These are phyloP conservation scores for Phyllosticta capitalensis DNA, from an alignment of 2,329 filamentous ascomycete genomes.

Conservation along the genomic window DNA sequence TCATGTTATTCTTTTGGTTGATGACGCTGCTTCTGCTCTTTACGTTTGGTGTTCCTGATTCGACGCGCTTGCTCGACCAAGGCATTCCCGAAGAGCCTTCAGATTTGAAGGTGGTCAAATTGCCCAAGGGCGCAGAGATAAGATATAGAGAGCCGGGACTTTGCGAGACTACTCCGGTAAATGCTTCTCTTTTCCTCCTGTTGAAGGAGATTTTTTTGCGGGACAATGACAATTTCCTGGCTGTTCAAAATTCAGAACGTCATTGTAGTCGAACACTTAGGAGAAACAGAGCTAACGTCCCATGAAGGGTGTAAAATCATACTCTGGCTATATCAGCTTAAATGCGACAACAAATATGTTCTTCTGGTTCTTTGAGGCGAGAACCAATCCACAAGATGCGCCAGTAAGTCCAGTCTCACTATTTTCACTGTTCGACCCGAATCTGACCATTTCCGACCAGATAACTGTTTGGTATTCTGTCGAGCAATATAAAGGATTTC, in stretches of 20 bases:
- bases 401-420: neutral
- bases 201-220: constrained; percentile 16
- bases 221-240: neutral
- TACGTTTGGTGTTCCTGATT: neutral
- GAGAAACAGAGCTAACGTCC: neutral
- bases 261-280: neutral
- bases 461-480: neutral
- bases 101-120: constrained; percentile 22
- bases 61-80: neutral
- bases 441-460: neutral
- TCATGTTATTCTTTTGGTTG: neutral
- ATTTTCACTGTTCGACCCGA: neutral
- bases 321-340: constrained; percentile 29
- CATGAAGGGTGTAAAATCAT: constrained; percentile 24
- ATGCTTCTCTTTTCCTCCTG: constrained; percentile 21
- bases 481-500: rapidly evolving
- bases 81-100: neutral
- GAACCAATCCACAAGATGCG: constrained; percentile 29
- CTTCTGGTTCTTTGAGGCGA: constrained; percentile 41
- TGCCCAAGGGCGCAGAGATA: constrained; percentile 19
- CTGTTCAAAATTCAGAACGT: neutral
- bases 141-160: constrained; percentile 11
- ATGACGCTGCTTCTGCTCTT: neutral
- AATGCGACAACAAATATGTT: constrained; percentile 29
- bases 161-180: constrained; percentile 28